These are phyloP conservation scores for Lecanicillium sp. DNA, from an alignment of 2,329 filamentous ascomycete genomes.

Conservation along the genomic window DNA sequence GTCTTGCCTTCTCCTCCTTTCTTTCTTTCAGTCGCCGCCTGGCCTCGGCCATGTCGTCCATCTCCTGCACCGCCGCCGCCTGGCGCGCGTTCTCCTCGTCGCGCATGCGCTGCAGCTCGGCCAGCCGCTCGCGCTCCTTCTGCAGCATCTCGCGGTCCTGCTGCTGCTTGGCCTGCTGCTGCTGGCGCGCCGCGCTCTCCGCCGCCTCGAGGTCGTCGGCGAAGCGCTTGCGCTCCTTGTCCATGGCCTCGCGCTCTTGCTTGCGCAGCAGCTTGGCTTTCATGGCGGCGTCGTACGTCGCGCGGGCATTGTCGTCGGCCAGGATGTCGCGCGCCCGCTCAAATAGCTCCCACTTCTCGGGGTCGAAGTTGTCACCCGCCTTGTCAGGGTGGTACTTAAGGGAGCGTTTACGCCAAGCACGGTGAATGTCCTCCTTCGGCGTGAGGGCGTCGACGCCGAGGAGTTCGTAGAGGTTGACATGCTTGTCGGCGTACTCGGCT, in stretches of 20 bases:
- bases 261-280: constrained; percentile 64
- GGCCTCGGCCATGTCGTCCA: constrained; percentile 33
- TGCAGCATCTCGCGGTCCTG: constrained; percentile 29
- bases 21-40: constrained; percentile 32
- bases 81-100: constrained; percentile 32
- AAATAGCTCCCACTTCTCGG: constrained; percentile 77
- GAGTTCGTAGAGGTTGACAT: constrained; percentile 71
- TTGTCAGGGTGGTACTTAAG: constrained; percentile 96
- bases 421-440: constrained; percentile 66
- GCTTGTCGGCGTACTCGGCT: constrained; percentile 53
- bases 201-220: constrained; percentile 79
- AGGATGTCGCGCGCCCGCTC: constrained; percentile 84
- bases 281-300: constrained; percentile 71
- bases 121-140: constrained; percentile 31
- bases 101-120: constrained; percentile 32
- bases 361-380: constrained; percentile 65
- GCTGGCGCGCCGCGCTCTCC: constrained; percentile 60
- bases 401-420: constrained; percentile 77
- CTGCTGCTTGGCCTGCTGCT: constrained; percentile 44
- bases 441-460: constrained; percentile 61
- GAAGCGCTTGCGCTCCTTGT: constrained; percentile 66
- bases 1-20: constrained; percentile 35
- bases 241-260: constrained; percentile 66
- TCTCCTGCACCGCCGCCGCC: constrained; percentile 32
- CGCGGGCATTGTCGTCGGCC: constrained; percentile 61